phyloP scores from a whole-genome alignment of 352 stramenopile species.

The Blastocystis sp. region DNA sequence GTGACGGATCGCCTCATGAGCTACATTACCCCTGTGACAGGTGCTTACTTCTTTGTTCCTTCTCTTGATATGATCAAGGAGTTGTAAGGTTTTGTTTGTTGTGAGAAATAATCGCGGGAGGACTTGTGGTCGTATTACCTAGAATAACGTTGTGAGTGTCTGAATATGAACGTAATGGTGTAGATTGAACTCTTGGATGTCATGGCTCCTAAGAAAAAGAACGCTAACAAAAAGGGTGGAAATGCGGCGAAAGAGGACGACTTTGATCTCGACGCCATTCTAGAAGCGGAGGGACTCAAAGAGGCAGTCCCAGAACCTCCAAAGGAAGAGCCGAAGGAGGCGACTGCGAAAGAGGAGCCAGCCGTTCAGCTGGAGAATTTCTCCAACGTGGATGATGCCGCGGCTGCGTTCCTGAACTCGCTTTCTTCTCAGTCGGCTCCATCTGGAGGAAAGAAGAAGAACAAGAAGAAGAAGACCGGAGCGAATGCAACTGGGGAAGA shows the following conservation, averaged over 20 bases:
- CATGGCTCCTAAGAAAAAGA: conserved; percentile 49
- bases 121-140: not conserved
- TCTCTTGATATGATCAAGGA: not conserved
- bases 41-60: conserved; percentile 27
- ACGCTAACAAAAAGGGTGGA: not conserved
- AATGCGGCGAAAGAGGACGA: not conserved
- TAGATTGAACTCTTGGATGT: not conserved
- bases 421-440: not conserved
- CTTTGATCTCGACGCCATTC: conserved; percentile 45
- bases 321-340: not conserved
- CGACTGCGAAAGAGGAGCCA: not conserved
- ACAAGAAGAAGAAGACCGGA: not conserved
- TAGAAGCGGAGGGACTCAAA: not conserved
- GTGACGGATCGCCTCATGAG: not conserved
- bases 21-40: conserved; percentile 31
- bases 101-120: not conserved
- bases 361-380: not conserved
- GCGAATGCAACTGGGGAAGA: not conserved
- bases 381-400: not conserved
- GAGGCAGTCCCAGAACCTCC: not conserved
- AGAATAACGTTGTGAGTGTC: not conserved
- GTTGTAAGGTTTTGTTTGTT: not conserved
- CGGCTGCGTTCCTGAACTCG: not conserved
- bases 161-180: not conserved
- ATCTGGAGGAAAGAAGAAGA: not conserved